These are phyloP conservation scores for Mortierella polycephala DNA, from an alignment of 371 early-diverging fungal species.

Conservation along the genomic window DNA sequence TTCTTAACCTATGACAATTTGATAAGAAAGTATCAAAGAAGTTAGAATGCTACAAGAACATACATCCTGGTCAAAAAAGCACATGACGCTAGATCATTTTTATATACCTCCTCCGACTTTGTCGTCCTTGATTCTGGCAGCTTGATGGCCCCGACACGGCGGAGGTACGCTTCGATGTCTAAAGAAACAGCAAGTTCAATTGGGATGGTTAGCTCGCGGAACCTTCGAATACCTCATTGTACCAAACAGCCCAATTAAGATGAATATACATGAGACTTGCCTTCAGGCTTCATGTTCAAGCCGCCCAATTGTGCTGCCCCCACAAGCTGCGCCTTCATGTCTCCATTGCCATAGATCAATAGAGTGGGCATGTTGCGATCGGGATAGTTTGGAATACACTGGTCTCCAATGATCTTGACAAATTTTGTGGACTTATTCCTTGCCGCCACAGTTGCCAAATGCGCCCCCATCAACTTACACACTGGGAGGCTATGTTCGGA, in stretches of 20 bases:
- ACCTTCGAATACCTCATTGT: neutral
- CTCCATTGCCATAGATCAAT: conserved; percentile 88
- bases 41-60: neutral
- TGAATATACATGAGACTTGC: conserved; percentile 43
- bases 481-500: conserved; percentile 67
- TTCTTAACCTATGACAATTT: conserved; percentile 26
- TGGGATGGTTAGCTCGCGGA: neutral
- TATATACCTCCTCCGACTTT: conserved; percentile 34
- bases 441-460: conserved; percentile 80
- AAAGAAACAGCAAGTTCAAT: neutral
- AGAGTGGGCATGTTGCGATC: conserved; percentile 93
- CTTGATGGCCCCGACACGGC: conserved; percentile 51
- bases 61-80: neutral
- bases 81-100: neutral
- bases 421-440: conserved; percentile 92
- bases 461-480: conserved; percentile 85
- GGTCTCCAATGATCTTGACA: conserved; percentile 88
- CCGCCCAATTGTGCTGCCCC: conserved; percentile 87
- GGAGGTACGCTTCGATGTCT: conserved; percentile 55
- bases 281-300: conserved; percentile 76
- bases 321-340: conserved; percentile 84
- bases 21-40: neutral
- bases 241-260: neutral
- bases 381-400: conserved; percentile 95
- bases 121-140: conserved; percentile 35